Base-by-base conservation (phyloP, 164 flowering plant genomes). In the Nymphaea thermarum region DNA sequence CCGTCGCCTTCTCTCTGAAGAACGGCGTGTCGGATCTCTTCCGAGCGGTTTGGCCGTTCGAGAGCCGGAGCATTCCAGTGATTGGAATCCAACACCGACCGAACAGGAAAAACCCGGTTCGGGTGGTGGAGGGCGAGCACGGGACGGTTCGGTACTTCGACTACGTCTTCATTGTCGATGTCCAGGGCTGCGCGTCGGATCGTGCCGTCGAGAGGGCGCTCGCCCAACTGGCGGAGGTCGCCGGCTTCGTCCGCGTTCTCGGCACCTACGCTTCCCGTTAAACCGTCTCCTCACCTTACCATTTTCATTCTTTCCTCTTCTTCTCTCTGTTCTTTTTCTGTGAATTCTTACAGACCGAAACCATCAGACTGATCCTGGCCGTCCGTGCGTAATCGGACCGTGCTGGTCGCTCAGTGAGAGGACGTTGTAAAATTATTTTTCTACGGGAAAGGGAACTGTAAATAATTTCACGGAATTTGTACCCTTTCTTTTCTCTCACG, bases 71-170 rank as follows among this genome's bases (percentile, higher is more conserved):
- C 36, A 44, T 77, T 43, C 16, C 62, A 2, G 79, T 77, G n/a
- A 63, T 65, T 3, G 45, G 76, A 59, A 71, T 77, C 42, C 76
- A 77, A 47, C 79, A 77, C 44, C 65, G 79, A n/a, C 79, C 79
- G 25, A 77, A 77, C 63, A 51, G 74, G 16, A 64, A 57, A 4
- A 68, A 60, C 42, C 77, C 79, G 25, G 25, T 77, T 7, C 55
- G 59, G 25, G 70, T 68, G 12, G 71, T 59, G 59, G 36, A 67
- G 47, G 55, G 43, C 60, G 70, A 68, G 4, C 51, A 42, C 6
- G 64, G 61, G 0, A 60, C 55, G 2, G 42, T 12, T 68, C 44
- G 44, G 8, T 77, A 66, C 66, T 68, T 77, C 11, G 72, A 77
- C 43, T 77, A 77, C 61, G 65, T 77, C 2, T 77, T 73, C 62